These are phyloP conservation scores for Dioscorea zingiberensis DNA, from an alignment of 106 monocot genomes.

Conservation along the genomic window DNA sequence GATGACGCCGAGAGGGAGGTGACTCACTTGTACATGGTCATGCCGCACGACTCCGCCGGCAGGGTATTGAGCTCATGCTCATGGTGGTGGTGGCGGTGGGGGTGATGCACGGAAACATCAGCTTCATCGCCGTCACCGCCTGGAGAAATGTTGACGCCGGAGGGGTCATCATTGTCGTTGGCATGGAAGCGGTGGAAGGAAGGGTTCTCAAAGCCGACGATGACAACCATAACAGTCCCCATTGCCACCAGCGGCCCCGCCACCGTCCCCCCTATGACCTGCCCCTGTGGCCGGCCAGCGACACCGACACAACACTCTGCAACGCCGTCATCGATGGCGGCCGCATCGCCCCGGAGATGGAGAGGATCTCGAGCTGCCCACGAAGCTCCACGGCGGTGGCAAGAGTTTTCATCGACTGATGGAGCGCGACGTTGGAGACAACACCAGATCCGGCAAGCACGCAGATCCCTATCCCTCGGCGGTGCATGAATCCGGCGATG, in stretches of 20 bases:
- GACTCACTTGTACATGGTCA: no score
- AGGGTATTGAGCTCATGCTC: no score
- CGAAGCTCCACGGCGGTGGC: background rate
- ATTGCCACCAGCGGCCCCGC: conserved; percentile 1
- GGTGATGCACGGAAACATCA: no score
- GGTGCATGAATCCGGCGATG: background rate
- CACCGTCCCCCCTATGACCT: conserved; percentile 7
- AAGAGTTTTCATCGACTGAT: background rate
- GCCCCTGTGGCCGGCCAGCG: conserved; percentile 4
- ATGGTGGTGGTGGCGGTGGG: no score
- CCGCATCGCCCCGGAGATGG: conserved; percentile 1
- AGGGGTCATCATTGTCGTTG: background rate
- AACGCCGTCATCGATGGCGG: background rate
- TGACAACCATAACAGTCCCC: conserved; percentile 2
- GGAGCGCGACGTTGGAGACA: conserved; percentile 6
- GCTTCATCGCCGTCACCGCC: no score
- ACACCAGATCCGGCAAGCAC: conserved; percentile 1
- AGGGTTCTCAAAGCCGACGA: background rate
- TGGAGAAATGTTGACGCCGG: background rate
- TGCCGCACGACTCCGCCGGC: no score
- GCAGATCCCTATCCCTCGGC: conserved; percentile 2
- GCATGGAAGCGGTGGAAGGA: background rate
- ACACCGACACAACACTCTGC: background rate
- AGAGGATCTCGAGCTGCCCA: conserved; percentile 11
- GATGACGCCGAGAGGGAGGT: no score